A percentile compares a stretch with the other conserved stretches of the same genome.
Evolutionary conservation across 805 yeast genomes (phyloP).

Genomic region (Ogataea kodamae): DNA sequence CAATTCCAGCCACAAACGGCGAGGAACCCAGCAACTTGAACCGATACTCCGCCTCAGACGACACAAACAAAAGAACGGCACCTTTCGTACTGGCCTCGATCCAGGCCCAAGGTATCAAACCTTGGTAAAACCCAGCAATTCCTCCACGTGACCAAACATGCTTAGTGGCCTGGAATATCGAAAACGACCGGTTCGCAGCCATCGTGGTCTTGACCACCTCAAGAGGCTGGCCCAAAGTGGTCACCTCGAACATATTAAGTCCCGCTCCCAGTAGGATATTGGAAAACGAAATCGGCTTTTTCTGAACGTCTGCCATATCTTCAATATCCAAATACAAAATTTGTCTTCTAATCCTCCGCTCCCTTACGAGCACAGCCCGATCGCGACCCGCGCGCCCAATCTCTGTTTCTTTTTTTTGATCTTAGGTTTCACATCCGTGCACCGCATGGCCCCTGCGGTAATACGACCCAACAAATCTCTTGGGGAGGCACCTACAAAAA

Average conservation of each 20-base stretch:
- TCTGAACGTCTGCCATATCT: constrained; percentile 46
- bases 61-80: constrained; percentile 88
- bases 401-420: constrained; percentile 1
- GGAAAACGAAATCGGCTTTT: constrained; percentile 83
- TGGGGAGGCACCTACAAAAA: constrained; percentile 2
- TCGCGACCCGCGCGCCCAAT: not conserved
- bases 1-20: constrained; percentile 81
- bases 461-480: constrained; percentile 7
- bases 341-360: too few species aligned
- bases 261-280: constrained; percentile 93
- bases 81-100: constrained; percentile 99
- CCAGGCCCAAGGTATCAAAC: constrained; percentile 99
- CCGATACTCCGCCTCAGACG: constrained; percentile 86
- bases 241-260: constrained; percentile 85
- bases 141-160: constrained; percentile 95
- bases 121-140: constrained; percentile 87
- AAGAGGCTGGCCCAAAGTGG: constrained; percentile 94
- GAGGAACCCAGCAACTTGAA: constrained; percentile 61
- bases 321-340: too few species aligned
- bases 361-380: too few species aligned
- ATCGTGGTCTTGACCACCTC: constrained; percentile 96
- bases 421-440: too few species aligned
- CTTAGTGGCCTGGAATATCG: constrained; percentile 62
- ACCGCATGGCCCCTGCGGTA: too few species aligned
- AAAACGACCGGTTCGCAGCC: constrained; percentile 89